phyloP scores from a whole-genome alignment of 164 flowering plant species.

The Warburgia ugandensis region DNA sequence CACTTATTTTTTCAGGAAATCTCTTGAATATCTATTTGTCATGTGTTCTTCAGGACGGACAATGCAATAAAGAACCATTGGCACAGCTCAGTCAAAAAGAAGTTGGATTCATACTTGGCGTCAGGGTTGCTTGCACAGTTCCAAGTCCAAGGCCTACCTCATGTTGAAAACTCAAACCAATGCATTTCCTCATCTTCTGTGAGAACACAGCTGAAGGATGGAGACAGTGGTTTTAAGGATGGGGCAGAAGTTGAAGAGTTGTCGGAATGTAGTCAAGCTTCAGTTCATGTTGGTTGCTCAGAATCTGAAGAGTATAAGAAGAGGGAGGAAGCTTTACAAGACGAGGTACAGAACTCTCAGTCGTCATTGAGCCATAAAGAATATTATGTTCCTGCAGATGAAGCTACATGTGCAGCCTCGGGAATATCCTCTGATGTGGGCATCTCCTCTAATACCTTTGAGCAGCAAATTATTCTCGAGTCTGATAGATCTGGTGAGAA shows the following conservation, averaged over 20 bases:
- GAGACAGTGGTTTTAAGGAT: constrained; percentile 36
- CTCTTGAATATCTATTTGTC: constrained; percentile 5
- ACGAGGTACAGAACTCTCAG: constrained; percentile 28
- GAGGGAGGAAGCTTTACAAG: constrained; percentile 29
- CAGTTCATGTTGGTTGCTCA: constrained; percentile 33
- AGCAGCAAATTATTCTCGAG: constrained; percentile 21
- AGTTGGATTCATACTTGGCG: constrained; percentile 67
- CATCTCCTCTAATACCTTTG: constrained; percentile 19
- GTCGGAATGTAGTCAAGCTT: constrained; percentile 82
- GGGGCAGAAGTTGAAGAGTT: constrained; percentile 46
- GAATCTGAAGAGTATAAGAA: constrained; percentile 29
- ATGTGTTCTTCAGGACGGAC: constrained; percentile 69
- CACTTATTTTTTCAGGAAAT: no score
- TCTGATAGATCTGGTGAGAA: constrained; percentile 19
- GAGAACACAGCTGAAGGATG: constrained; percentile 40
- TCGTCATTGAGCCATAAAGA: constrained; percentile 37
- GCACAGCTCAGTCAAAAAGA: constrained; percentile 97
- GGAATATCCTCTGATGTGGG: constrained; percentile 28
- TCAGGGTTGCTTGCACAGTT: constrained; percentile 75
- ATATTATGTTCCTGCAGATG: constrained; percentile 31
- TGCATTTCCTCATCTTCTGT: constrained; percentile 37
- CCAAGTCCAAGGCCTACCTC: constrained; percentile 39
- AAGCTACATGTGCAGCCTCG: constrained; percentile 28
- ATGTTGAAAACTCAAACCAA: constrained; percentile 33
- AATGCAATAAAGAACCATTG: constrained; percentile 99